These are phyloP conservation scores for Diddensiella transvaalensis DNA, from an alignment of 805 yeast species.

Conservation along the genomic window DNA sequence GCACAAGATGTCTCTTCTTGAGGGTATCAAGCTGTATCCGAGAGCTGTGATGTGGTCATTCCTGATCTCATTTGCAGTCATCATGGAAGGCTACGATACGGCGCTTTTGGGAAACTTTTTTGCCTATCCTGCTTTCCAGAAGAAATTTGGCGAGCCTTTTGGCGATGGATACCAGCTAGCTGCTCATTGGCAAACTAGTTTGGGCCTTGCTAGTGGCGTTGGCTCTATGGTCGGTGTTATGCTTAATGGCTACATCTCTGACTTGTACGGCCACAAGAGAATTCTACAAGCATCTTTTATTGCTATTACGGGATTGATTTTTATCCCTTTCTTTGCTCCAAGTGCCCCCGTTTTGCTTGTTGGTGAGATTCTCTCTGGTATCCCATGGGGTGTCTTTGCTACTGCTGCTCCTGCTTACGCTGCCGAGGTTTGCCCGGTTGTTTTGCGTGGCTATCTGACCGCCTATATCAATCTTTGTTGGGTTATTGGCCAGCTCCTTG, in stretches of 20 bases:
- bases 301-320: slow-evolving; percentile 37
- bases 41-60: slow-evolving; percentile 46
- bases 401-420: slow-evolving; percentile 51
- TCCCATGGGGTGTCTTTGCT: slow-evolving; percentile 54
- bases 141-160: slow-evolving; percentile 37
- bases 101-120: slow-evolving; percentile 41
- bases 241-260: slow-evolving; percentile 43
- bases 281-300: slow-evolving; percentile 38
- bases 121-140: slow-evolving; percentile 43
- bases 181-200: slow-evolving; percentile 12
- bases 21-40: slow-evolving; percentile 37
- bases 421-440: slow-evolving; percentile 52
- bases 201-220: slow-evolving; percentile 20
- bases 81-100: slow-evolving; percentile 52
- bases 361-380: slow-evolving; percentile 37
- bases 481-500: slow-evolving; percentile 54
- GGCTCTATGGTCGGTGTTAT: slow-evolving; percentile 46
- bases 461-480: slow-evolving; percentile 51
- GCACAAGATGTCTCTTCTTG: slow-evolving; percentile 18
- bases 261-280: slow-evolving; percentile 43
- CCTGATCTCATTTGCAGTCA: slow-evolving; percentile 41
- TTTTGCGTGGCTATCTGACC: slow-evolving; percentile 47
- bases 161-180: slow-evolving; percentile 5
- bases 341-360: slow-evolving; percentile 35
- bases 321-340: slow-evolving; percentile 45